Evolutionary conservation across 1,284 basidiomycete species (phyloP).

Genomic region (Peniophora sp.): DNA sequence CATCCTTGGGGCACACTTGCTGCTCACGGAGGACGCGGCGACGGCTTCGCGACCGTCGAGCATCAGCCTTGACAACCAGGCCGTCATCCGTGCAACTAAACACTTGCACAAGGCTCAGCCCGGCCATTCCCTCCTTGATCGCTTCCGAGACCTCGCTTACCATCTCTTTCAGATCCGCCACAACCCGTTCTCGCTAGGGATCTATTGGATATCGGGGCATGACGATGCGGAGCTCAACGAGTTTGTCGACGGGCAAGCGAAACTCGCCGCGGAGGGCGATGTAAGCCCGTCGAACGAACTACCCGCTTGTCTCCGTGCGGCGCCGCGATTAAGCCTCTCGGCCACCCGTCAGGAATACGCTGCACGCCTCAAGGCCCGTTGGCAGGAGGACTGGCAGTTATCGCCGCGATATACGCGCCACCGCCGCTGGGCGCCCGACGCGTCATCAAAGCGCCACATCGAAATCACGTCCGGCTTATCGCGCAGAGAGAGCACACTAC

Average conservation of each 20-base stretch:
- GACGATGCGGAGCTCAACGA: conserved; percentile 1
- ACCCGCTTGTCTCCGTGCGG: background rate
- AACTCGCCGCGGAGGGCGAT: background rate
- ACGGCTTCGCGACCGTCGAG: background rate
- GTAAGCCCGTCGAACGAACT: background rate
- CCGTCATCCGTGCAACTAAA: background rate
- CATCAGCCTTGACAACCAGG: conserved; percentile 10
- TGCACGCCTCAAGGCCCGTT: background rate
- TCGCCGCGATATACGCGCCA: background rate
- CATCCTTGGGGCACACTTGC: conserved; percentile 11
- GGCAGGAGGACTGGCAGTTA: background rate
- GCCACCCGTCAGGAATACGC: background rate
- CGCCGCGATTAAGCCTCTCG: background rate
- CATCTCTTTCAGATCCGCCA: background rate
- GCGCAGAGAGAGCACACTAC: conserved; percentile 9
- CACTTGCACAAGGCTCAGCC: background rate
- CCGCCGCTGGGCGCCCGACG: background rate
- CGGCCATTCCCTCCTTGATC: background rate
- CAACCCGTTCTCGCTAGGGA: background rate
- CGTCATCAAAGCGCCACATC: conserved; percentile 1
- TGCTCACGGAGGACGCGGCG: background rate
- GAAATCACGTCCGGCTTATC: conserved; percentile 4
- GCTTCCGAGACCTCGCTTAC: background rate
- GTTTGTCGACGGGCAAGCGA: conserved; percentile 1
- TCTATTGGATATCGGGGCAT: conserved; percentile 4